Evolutionary conservation across 1,284 basidiomycete genomes (phyloP).

Genomic region (Athelia sp.): DNA sequence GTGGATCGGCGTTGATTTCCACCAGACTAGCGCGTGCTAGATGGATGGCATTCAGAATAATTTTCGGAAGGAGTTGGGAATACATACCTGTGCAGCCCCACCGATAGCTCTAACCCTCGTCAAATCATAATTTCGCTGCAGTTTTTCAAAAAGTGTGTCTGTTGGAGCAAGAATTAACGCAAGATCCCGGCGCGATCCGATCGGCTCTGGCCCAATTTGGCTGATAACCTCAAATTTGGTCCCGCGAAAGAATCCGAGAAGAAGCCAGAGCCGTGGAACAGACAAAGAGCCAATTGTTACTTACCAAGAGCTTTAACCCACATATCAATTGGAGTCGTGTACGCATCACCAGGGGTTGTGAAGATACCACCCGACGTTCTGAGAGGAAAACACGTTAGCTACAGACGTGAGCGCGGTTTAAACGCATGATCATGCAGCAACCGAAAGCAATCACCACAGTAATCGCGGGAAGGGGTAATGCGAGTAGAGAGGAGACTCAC

Average conservation of each 20-base stretch:
- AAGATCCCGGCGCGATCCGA: not conserved
- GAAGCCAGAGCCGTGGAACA: too few relatives aligned
- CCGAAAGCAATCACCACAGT: constrained; percentile 2
- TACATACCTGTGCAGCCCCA: constrained; percentile 63
- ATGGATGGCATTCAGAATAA: constrained; percentile 6
- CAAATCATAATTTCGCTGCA: constrained; percentile 62
- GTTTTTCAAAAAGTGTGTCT: constrained; percentile 74
- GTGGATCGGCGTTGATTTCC: constrained; percentile 67
- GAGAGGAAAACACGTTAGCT: constrained; percentile 1
- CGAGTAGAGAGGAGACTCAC: constrained; percentile 38
- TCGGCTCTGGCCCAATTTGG: constrained; percentile 10
- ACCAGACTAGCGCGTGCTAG: constrained; percentile 79
- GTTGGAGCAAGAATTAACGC: constrained; percentile 10
- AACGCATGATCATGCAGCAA: too few relatives aligned
- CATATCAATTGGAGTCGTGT: constrained; percentile 81
- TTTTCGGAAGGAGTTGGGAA: constrained; percentile 1
- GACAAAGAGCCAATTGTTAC: constrained; percentile 25
- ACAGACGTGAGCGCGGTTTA: not conserved
- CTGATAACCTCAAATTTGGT: constrained; percentile 29
- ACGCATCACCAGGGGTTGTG: constrained; percentile 77
- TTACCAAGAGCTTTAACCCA: constrained; percentile 79
- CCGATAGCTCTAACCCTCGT: constrained; percentile 66
- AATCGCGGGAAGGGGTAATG: constrained; percentile 6
- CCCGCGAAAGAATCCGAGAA: constrained; percentile 33
- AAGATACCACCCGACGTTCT: constrained; percentile 83